Percentiles rank a stretch among this genome's conserved stretches.
These are phyloP conservation scores for Ascosphaera pollenicola DNA, from an alignment of 2,329 filamentous ascomycete species.

Conservation along the genomic window DNA sequence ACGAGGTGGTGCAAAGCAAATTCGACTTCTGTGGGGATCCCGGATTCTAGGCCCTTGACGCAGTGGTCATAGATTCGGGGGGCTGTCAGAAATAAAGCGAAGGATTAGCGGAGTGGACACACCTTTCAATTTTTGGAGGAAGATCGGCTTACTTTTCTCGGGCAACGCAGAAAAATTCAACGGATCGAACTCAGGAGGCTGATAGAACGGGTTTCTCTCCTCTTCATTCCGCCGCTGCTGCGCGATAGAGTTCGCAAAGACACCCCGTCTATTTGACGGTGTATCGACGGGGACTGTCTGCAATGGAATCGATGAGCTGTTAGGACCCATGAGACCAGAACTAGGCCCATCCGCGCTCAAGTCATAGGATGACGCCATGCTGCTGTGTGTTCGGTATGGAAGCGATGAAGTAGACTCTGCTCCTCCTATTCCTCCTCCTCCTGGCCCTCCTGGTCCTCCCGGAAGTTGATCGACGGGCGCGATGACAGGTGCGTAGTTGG, in stretches of 20 bases:
- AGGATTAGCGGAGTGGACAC: no score
- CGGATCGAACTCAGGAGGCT: conserved; percentile 17
- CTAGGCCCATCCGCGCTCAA: no score
- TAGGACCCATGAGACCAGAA: no score
- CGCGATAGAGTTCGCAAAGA: conserved; percentile 13
- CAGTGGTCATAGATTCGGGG: conserved; percentile 69
- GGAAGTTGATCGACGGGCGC: no score
- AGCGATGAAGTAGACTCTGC: no score
- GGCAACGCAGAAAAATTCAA: conserved; percentile 11
- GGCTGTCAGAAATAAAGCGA: no score
- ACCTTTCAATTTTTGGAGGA: neutral
- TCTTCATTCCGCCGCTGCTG: neutral
- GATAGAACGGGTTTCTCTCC: conserved; percentile 2
- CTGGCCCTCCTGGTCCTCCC: no score
- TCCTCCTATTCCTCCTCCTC: no score
- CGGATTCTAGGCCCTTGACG: conserved; percentile 60
- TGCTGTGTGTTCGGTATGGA: no score
- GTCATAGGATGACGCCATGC: no score
- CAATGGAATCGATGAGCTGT: no score
- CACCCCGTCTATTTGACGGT: conserved; percentile 19
- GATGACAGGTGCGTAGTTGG: no score
- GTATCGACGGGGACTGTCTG: conserved; percentile 16
- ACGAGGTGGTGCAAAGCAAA: conserved; percentile 86
- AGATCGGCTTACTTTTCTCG: conserved; percentile 1
- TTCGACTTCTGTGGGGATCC: conserved; percentile 60